Evolutionary conservation across 208 protist genomes (phyloP).

Genomic region (Trichomonas vaginalis): DNA sequence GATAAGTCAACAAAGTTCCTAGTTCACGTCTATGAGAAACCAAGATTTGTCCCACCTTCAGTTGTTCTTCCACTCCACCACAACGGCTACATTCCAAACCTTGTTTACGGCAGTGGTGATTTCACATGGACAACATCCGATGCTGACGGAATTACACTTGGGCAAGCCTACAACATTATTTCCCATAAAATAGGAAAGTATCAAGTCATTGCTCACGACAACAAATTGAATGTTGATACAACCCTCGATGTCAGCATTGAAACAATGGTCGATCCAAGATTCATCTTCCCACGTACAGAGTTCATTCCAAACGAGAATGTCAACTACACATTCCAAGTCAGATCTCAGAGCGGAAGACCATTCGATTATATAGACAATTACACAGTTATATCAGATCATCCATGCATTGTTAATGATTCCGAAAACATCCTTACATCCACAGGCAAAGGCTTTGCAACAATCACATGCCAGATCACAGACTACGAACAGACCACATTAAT

Average conservation of each 20-base stretch:
- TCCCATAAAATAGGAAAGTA: background rate
- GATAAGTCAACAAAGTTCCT: background rate
- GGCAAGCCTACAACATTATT: background rate
- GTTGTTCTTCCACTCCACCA: background rate
- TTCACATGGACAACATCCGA: background rate
- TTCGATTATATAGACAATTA: background rate
- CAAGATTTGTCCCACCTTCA: background rate
- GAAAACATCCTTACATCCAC: background rate
- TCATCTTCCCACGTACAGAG: background rate
- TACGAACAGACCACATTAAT: background rate
- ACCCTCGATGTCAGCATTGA: background rate
- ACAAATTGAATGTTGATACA: background rate
- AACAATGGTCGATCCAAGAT: background rate
- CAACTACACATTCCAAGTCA: background rate
- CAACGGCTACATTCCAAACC: background rate
- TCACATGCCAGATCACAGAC: background rate
- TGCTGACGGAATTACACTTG: background rate
- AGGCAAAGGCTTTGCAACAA: background rate
- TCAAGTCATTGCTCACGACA: background rate
- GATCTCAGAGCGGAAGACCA: background rate
- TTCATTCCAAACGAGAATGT: background rate
- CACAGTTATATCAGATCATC: background rate
- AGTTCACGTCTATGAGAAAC: background rate
- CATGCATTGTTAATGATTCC: background rate
- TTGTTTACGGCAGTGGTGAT: background rate